Percentiles rank a stretch among this genome's conserved stretches.
These are phyloP conservation scores for Trichoderma sp. DNA, from an alignment of 2,329 filamentous ascomycete genomes.

Conservation along the genomic window DNA sequence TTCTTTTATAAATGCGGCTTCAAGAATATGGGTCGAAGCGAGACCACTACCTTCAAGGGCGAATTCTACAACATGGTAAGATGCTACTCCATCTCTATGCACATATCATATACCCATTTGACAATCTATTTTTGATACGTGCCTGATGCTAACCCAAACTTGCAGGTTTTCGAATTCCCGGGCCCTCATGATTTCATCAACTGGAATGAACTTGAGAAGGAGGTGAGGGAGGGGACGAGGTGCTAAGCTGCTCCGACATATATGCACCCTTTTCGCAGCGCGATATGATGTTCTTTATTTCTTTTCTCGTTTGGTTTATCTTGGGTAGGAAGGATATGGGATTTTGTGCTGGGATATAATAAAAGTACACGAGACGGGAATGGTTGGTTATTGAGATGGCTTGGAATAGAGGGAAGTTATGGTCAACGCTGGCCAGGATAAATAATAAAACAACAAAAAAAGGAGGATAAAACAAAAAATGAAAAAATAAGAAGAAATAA, in stretches of 20 bases:
- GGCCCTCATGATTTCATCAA: not conserved
- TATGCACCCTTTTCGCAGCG: not conserved
- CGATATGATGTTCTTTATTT: not conserved
- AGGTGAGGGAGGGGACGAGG: too few relatives aligned
- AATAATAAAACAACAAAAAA: not conserved
- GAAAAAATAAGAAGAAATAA: not conserved
- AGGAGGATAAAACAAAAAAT: not conserved
- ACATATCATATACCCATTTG: not conserved
- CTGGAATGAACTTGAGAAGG: not conserved
- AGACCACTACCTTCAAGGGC: slow-evolving; percentile 70
- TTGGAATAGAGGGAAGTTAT: not conserved
- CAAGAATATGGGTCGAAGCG: slow-evolving; percentile 62
- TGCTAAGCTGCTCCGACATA: not conserved
- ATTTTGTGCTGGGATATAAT: not conserved
- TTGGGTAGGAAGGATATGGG: not conserved
- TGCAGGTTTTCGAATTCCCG: slow-evolving; percentile 2
- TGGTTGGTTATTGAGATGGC: not conserved
- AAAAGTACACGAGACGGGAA: not conserved
- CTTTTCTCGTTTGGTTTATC: not conserved
- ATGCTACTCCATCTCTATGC: not conserved
- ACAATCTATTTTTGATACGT: not conserved
- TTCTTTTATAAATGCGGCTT: slow-evolving; percentile 81
- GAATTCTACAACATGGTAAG: slow-evolving; percentile 80
- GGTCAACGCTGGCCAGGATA: not conserved
- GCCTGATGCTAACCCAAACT: not conserved